phyloP scores from a whole-genome alignment of 2,329 filamentous ascomycete species.

The Fusarium keratoplasticum region DNA sequence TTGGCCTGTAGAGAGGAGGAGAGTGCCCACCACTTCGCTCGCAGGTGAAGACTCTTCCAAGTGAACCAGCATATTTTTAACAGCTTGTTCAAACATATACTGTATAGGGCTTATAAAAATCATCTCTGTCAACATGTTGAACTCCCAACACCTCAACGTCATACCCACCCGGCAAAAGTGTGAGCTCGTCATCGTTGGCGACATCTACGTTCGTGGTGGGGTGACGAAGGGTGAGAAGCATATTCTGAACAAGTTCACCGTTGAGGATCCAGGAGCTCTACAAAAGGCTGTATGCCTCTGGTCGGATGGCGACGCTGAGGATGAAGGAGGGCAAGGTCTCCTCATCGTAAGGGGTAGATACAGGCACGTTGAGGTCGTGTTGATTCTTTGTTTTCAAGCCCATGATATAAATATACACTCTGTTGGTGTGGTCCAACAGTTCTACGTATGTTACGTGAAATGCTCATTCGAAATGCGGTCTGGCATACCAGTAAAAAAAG shows the following conservation, averaged over 20 bases:
- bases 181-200: conserved; percentile 33
- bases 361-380: background rate
- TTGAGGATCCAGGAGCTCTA: background rate
- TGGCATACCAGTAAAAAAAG: too few species aligned
- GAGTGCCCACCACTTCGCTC: background rate
- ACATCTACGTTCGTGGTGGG: conserved; percentile 25
- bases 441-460: too few species aligned
- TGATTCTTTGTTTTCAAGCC: background rate
- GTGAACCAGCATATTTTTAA: background rate
- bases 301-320: background rate
- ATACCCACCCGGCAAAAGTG: background rate
- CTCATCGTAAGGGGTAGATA: background rate
- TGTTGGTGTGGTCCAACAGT: too few species aligned
- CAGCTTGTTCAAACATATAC: background rate
- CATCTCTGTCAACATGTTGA: background rate
- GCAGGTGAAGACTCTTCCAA: background rate
- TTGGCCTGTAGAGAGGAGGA: background rate
- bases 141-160: background rate
- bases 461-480: too few species aligned
- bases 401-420: background rate
- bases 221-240: background rate
- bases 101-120: background rate
- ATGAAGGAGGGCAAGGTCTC: background rate
- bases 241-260: background rate
- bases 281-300: background rate